Evolutionary conservation across 164 flowering plant species (phyloP), one percentile per base, ranked within the genome.

Genomic region (Stephania japonica): DNA sequence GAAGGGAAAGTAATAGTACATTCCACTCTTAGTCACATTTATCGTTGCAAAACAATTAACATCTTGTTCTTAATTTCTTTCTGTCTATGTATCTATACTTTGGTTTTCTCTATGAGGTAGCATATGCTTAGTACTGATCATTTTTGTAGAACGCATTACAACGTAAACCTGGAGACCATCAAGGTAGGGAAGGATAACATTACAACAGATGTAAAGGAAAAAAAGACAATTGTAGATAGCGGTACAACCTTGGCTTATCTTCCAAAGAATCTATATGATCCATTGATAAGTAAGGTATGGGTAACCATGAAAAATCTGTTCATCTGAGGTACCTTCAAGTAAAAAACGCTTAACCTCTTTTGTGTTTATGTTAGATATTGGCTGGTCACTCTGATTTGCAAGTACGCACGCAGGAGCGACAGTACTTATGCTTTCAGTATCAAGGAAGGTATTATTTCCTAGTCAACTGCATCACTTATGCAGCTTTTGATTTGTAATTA

Each of bases 181-280:
- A 91, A 90, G 70, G 97, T 94, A 71, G 97, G 88, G 74, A 86
- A 85, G 76, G 69, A 76, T 62, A 83, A 80, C 27, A 88, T 92
- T 78, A 88, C 97, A 9, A 72, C 91, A 49, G 90, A 86, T 83
- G 53, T 75, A 65, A 87, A 87, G 80, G 90, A 82, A 27, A 84
- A 71, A 72, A 91, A 89, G 69, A 83, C 97, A 42, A 87, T 94
- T 42, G 84, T 94, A 72, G 99, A 94, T 76, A 92, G 97, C 77
- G 99, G 99, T 67, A 91, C 97, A 75, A 94, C 99, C 25, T 82
- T 94, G 85, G 90, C 97, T 4, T 92, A 92, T 82, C 84, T 94
- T 80, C 93, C 97, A 27, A 77, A 83, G 7, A 80, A 53, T 26
- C 80, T 88, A 73, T 94, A 84, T 76, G 72, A 76, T 4, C 80